These are phyloP conservation scores for Fagus sylvatica DNA, from an alignment of 306 rosid genomes.

Conservation along the genomic window DNA sequence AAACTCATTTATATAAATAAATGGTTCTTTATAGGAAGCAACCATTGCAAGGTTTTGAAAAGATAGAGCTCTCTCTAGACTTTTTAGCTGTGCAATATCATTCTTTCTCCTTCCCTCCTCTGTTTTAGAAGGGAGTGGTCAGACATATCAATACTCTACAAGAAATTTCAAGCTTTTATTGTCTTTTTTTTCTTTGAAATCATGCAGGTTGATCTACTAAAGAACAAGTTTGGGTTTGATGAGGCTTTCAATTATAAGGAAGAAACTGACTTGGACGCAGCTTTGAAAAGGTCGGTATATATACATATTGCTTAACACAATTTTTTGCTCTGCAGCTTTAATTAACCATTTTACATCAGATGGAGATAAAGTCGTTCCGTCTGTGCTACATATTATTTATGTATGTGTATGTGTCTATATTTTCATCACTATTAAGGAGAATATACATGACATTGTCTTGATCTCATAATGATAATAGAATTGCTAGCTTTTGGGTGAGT, in stretches of 20 bases:
- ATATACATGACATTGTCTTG: background rate
- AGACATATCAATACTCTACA: background rate
- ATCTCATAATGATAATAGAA: no score
- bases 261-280: background rate
- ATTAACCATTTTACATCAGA: background rate
- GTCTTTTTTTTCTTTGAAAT: background rate
- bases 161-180: background rate
- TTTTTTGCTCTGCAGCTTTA: background rate
- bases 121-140: background rate
- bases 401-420: background rate
- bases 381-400: background rate
- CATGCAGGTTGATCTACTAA: background rate
- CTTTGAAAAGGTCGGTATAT: background rate
- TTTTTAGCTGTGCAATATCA: background rate
- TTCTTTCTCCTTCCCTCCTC: background rate
- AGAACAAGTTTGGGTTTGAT: background rate
- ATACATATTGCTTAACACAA: background rate
- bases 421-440: background rate
- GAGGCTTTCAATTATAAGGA: conserved; percentile 10
- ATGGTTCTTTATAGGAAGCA: no score
- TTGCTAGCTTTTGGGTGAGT: no score
- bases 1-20: no score
- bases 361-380: background rate
- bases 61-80: background rate
- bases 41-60: background rate